Base-by-base conservation (phyloP, 805 yeast genomes). In the Kuraishia molischiana region DNA sequence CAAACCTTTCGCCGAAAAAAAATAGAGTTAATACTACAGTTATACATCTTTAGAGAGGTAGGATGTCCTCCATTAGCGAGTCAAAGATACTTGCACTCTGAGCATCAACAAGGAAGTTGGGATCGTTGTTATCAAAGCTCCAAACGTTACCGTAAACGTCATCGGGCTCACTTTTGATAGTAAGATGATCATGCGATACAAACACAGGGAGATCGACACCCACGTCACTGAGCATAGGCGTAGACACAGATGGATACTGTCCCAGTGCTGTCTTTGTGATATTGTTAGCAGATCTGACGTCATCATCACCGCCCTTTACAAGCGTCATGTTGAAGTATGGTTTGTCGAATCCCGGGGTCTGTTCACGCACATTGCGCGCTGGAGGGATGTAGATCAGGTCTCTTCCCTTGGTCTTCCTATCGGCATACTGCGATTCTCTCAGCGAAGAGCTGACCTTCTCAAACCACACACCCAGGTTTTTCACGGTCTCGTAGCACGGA, bases 61-160 rank as follows among this genome's bases (percentile, higher is more conserved):
- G 26, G 10, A 22, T 22, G 26, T 22, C 26, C 26, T 22, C 26
- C 26, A 22, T 29, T 13, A 38, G 20, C 20, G 40, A 38, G 3
- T 28, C 17, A 1, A 34, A 13, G 24, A 32, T 20, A 18, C 14
- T 11, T 10, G 18, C 21, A 17, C 37, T 17, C 17, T 24, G 20
- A 3, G 19, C 22, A 33, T 38, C 24, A 19, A 38, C 19, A 24
- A 33, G 9, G 15, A 35, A 13, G 21, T 39, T 14, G 35, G 41
- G 11, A 13, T 39, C 15, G 28, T 39, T 11, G 26, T 20, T n/a
- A 19, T 31, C 34, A 20, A 31, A 31, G 5, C 19, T 31, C 34
- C 34, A 31, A 5, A 31, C 19, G 21, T 31, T 17, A 18, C 10
- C 13, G 19, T 31, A 22, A 22, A 22, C 11, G 11, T 22, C 26